Percentiles rank a stretch among this genome's conserved stretches.
These are phyloP conservation scores for Cucumis cinereus DNA, from an alignment of 306 rosid species.

Conservation along the genomic window DNA sequence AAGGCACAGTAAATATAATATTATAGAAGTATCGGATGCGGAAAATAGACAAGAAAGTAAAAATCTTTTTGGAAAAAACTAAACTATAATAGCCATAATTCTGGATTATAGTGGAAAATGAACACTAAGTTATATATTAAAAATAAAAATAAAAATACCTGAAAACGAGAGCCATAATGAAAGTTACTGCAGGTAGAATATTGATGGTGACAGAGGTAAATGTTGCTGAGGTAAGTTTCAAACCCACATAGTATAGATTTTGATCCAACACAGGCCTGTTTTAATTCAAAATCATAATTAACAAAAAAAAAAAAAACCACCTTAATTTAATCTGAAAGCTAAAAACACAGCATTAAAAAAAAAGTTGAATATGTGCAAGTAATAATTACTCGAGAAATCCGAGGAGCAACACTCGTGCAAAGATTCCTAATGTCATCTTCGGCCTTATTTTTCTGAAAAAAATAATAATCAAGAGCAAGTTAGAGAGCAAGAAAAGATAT, in stretches of 20 bases:
- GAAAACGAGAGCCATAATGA: conserved; percentile 81
- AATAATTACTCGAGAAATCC: conserved; percentile 87
- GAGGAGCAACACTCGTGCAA: conserved; percentile 60
- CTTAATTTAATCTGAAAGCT: not conserved
- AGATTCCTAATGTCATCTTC: conserved; percentile 78
- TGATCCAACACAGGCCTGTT: conserved; percentile 97
- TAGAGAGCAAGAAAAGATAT: not conserved
- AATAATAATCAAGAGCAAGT: too few relatives aligned
- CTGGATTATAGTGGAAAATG: not conserved
- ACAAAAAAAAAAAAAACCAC: not conserved
- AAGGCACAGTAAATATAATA: not conserved
- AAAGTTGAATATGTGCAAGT: not conserved
- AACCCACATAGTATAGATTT: conserved; percentile 78
- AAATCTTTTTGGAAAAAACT: not conserved
- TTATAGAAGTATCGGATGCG: not conserved
- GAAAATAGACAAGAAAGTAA: not conserved
- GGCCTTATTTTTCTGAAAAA: conserved; percentile 74
- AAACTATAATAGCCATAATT: not conserved
- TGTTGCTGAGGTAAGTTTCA: conserved; percentile 87
- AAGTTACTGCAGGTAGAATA: conserved; percentile 87
- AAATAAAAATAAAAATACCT: conserved; percentile 26
- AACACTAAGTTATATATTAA: not conserved
- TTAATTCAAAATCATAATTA: not conserved
- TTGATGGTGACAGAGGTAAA: conserved; percentile 71
- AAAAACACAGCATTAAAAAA: not conserved